phyloP scores from a whole-genome alignment of 2,329 filamentous ascomycete species.

The Pseudopyricularia javanii region DNA sequence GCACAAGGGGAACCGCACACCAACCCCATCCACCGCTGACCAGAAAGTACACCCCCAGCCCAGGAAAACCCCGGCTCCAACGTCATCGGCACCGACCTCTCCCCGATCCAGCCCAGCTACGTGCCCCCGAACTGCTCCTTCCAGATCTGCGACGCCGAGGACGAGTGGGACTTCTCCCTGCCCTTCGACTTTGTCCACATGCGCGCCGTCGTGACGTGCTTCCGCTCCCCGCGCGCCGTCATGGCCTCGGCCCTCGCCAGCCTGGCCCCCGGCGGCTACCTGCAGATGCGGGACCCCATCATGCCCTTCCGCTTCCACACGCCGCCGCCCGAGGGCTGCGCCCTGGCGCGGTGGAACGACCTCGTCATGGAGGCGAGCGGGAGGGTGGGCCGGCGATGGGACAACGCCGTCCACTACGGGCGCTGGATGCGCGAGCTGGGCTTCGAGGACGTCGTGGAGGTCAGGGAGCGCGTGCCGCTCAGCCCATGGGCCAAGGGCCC shows the following conservation, averaged over 20 bases:
- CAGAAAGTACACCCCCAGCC: constrained; percentile 2
- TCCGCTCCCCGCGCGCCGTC: constrained; percentile 10
- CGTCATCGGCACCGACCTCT: constrained; percentile 2
- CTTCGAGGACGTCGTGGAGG: constrained; percentile 10
- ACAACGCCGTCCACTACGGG: constrained; percentile 9
- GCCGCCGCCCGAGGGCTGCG: constrained; percentile 10
- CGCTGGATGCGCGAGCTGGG: constrained; percentile 10
- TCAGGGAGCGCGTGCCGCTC: constrained; percentile 9
- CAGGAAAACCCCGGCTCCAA: constrained; percentile 10
- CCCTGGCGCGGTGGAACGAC: constrained; percentile 11
- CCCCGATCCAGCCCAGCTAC: constrained; percentile 10
- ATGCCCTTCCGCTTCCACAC: constrained; percentile 13
- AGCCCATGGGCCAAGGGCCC: constrained; percentile 12
- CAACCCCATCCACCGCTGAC: too few species aligned
- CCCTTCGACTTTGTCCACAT: constrained; percentile 14
- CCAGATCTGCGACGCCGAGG: constrained; percentile 14
- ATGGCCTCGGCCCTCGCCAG: constrained; percentile 8
- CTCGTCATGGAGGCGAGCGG: constrained; percentile 9
- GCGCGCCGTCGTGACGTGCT: constrained; percentile 13
- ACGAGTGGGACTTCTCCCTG: constrained; percentile 13
- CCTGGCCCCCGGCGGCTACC: constrained; percentile 12
- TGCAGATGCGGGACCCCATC: constrained; percentile 14
- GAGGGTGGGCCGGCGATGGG: constrained; percentile 11
- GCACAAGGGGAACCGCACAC: too few species aligned
- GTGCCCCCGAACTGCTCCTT: constrained; percentile 13